These are phyloP conservation scores for Seiridium cupressi DNA, from an alignment of 2,329 filamentous ascomycete species.

Conservation along the genomic window DNA sequence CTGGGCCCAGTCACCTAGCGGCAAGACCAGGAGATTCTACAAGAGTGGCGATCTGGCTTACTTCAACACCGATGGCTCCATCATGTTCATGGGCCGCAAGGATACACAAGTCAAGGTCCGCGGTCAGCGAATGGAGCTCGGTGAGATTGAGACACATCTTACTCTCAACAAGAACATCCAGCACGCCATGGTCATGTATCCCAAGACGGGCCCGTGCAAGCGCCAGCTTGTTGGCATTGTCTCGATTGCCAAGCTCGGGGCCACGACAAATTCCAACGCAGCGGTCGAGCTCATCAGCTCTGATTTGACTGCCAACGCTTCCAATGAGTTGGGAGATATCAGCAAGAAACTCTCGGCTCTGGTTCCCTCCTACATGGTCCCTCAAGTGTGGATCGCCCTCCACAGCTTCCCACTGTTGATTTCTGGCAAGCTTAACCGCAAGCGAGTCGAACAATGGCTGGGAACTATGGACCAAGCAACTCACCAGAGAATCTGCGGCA, in stretches of 20 bases:
- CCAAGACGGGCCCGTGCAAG: neutral
- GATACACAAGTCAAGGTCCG: conserved; percentile 32
- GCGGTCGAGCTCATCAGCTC: conserved; percentile 3
- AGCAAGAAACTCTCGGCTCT: neutral
- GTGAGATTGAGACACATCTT: conserved; percentile 31
- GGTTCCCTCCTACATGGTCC: neutral
- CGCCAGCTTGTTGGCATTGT: conserved; percentile 1
- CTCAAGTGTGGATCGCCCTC: neutral
- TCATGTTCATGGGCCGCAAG: conserved; percentile 3
- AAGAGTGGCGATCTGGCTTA: conserved; percentile 9
- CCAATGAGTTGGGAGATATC: conserved; percentile 1
- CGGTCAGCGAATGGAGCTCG: conserved; percentile 40
- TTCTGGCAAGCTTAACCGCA: conserved; percentile 3
- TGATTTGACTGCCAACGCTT: neutral
- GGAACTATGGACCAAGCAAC: neutral
- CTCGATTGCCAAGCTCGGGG: conserved; percentile 2
- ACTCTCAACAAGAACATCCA: conserved; percentile 1
- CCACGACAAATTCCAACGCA: conserved; percentile 1
- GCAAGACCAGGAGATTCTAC: conserved; percentile 9
- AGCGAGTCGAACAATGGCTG: neutral
- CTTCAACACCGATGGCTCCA: conserved; percentile 1
- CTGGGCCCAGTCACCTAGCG: neutral
- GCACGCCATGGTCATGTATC: conserved; percentile 3
- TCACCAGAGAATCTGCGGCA: neutral
- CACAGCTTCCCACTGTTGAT: neutral